phyloP scores from a whole-genome alignment of 2,329 filamentous ascomycete species.

The Cercospora zeae-maydis region DNA sequence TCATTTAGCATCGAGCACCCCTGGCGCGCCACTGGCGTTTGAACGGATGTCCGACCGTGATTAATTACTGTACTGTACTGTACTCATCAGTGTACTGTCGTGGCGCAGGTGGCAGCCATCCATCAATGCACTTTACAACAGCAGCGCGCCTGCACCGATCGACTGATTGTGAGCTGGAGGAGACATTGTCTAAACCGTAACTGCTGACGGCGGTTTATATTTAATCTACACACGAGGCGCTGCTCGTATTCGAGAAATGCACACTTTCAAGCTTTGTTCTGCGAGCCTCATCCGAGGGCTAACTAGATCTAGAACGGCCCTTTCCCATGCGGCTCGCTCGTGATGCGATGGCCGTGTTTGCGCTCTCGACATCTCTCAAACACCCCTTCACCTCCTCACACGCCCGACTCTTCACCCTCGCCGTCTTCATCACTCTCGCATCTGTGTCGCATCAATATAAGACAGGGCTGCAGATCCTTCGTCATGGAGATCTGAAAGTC shows the following conservation, averaged over 20 bases:
- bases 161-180: not conserved
- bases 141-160: slow-evolving; percentile 1
- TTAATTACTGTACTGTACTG: too few relatives aligned
- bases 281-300: too few relatives aligned
- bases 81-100: too few relatives aligned
- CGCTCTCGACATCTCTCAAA: not conserved
- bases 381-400: not conserved
- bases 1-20: not conserved
- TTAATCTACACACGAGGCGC: not conserved
- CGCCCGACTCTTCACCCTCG: not conserved
- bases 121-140: not conserved
- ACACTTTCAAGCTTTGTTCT: too few relatives aligned
- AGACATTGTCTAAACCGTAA: too few relatives aligned
- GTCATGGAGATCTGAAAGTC: slow-evolving; percentile 3
- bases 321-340: not conserved
- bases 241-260: slow-evolving; percentile 6
- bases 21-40: not conserved
- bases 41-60: not conserved
- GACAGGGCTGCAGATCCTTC: slow-evolving; percentile 6
- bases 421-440: not conserved
- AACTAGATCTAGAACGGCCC: too few relatives aligned
- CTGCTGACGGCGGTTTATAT: not conserved
- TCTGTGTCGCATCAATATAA: not conserved
- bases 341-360: too few relatives aligned
- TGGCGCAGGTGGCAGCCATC: not conserved